These are phyloP conservation scores for Debaryomyces fabryi DNA, from an alignment of 1,139 yeast species.

Conservation along the genomic window DNA sequence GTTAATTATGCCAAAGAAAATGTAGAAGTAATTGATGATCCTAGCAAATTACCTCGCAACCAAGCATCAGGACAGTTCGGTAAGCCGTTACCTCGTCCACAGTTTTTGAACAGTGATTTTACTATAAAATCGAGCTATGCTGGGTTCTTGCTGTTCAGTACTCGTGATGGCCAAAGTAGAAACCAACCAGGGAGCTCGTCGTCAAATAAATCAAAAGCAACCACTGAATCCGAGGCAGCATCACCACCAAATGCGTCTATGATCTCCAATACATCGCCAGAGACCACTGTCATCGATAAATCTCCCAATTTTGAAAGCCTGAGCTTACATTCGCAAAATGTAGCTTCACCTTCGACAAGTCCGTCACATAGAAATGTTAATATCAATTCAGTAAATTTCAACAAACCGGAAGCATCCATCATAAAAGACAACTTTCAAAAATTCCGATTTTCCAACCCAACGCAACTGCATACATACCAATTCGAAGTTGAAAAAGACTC, in stretches of 20 bases:
- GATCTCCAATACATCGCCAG: conserved; percentile 1
- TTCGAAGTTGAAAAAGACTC: conserved; percentile 5
- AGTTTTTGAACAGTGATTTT: conserved; percentile 32
- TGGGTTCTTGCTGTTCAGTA: conserved; percentile 36
- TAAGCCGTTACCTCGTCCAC: conserved; percentile 36
- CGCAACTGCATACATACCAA: conserved; percentile 4
- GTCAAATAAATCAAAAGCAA: conserved; percentile 60
- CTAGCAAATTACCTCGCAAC: conserved; percentile 8
- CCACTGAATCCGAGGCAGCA: background rate
- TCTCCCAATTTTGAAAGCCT: conserved; percentile 1
- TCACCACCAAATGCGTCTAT: background rate
- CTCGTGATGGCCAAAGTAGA: conserved; percentile 13
- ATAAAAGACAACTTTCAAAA: conserved; percentile 15
- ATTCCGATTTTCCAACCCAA: conserved; percentile 9
- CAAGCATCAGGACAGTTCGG: conserved; percentile 13
- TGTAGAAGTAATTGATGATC: conserved; percentile 43
- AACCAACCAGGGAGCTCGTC: conserved; percentile 88
- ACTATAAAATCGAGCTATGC: conserved; percentile 34
- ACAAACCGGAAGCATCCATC: conserved; percentile 13
- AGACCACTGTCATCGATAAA: background rate
- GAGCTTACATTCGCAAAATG: background rate
- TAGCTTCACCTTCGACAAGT: background rate
- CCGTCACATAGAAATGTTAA: conserved; percentile 1
- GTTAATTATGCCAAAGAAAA: conserved; percentile 52
- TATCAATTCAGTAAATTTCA: conserved; percentile 12